Conservation (phyloP, 2,329 filamentous ascomycete species). For the Dactylellina drechsleri region DNA sequence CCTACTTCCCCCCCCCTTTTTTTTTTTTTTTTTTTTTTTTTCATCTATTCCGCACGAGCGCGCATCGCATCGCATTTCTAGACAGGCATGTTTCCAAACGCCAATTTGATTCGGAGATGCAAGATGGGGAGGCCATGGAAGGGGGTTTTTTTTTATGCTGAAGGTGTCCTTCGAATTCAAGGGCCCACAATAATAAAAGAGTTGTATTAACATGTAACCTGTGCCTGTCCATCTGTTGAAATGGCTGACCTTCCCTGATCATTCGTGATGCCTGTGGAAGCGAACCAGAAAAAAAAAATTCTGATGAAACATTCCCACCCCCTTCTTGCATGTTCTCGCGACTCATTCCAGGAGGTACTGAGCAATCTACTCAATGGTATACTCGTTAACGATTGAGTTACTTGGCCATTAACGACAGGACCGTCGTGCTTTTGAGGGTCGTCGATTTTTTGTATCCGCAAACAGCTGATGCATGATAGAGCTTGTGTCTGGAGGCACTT, state of each 20-base stretch:
- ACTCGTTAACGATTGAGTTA: not conserved
- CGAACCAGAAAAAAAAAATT: constrained; percentile 9
- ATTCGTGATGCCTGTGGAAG: constrained; percentile 2
- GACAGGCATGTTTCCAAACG: constrained; percentile 18
- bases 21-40: too few species aligned
- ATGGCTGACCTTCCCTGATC: not conserved
- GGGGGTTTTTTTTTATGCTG: too few species aligned
- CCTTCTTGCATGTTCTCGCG: not conserved
- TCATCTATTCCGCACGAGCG: not conserved
- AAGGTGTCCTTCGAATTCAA: too few species aligned
- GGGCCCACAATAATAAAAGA: too few species aligned
- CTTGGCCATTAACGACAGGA: not conserved
- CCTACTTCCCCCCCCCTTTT: too few species aligned
- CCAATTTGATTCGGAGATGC: constrained; percentile 6
- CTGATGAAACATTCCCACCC: constrained; percentile 44
- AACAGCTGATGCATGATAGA: too few species aligned
- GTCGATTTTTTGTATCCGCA: too few species aligned
- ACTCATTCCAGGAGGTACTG: constrained; percentile 39
- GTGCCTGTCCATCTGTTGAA: not conserved
- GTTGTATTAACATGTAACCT: not conserved
- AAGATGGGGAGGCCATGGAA: not conserved
- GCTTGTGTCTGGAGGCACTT: too few species aligned
- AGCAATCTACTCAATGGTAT: not conserved
- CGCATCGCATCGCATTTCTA: constrained; percentile 4
- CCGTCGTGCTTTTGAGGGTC: too few species aligned